A percentile compares a stretch with the other conserved stretches of the same genome.
Conservation (phyloP, 306 rosid genomes). For the Cucurbita maxima region DNA sequence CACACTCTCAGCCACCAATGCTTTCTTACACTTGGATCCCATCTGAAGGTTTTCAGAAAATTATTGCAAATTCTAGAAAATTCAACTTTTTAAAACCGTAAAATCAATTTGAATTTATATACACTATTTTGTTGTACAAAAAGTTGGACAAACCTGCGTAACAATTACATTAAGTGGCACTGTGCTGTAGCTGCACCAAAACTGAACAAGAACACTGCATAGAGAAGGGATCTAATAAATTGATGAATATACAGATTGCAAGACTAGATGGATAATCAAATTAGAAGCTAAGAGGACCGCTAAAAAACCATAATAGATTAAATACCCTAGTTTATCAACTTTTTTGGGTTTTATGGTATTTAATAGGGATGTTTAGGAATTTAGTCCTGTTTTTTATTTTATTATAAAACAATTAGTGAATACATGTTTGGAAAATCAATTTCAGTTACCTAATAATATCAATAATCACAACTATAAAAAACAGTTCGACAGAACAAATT, state of each 20-base stretch:
- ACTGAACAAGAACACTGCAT: slow-evolving; percentile 76
- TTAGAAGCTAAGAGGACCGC: neutral
- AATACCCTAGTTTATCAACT: neutral
- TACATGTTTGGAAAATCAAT: neutral
- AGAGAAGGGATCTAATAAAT: neutral
- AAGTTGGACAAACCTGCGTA: slow-evolving; percentile 48
- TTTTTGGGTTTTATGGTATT: neutral
- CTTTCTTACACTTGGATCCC: slow-evolving; percentile 80
- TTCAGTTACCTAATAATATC: neutral
- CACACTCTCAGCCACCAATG: slow-evolving; percentile 73
- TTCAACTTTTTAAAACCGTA: neutral
- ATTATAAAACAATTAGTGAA: neutral
- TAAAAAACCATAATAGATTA: neutral
- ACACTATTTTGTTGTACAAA: neutral
- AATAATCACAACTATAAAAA: neutral
- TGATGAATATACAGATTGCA: slow-evolving; percentile 1
- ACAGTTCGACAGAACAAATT: neutral
- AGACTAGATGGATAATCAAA: neutral
- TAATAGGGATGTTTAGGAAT: neutral
- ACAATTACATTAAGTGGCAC: slow-evolving; percentile 85
- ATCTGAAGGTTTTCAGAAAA: slow-evolving; percentile 30
- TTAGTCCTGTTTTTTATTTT: neutral
- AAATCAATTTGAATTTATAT: neutral
- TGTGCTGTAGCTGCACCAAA: slow-evolving; percentile 95
- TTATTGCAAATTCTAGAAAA: neutral